Percentiles rank a stretch among this genome's conserved stretches.
phyloP scores from a whole-genome alignment of 176 grass and related monocot genomes.

The Aegilops tauschii region DNA sequence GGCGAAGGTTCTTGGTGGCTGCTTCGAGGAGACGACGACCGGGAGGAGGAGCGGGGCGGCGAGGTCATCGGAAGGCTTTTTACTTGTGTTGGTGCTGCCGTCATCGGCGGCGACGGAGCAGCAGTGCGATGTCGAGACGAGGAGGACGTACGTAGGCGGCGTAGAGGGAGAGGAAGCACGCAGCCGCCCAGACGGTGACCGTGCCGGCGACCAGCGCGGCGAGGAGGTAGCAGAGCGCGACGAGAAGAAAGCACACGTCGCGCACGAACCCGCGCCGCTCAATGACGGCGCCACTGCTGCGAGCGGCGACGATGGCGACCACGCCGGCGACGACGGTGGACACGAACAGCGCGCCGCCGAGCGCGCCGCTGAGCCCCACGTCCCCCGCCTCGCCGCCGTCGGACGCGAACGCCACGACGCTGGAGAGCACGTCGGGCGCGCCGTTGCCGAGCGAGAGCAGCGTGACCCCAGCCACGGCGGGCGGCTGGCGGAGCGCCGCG shows the following conservation, averaged over 20 bases:
- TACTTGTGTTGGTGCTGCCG: background rate
- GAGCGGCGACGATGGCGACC: slow-evolving; percentile 29
- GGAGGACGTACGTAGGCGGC: slow-evolving; percentile 66
- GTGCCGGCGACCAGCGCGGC: slow-evolving; percentile 46
- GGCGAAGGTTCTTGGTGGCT: background rate
- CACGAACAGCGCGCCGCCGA: slow-evolving; percentile 78
- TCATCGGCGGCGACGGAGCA: background rate
- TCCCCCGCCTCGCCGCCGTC: slow-evolving; percentile 15
- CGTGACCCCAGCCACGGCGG: slow-evolving; percentile 55
- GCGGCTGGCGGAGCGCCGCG: slow-evolving; percentile 49
- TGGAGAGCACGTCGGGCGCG: slow-evolving; percentile 84
- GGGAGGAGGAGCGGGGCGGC: slow-evolving; percentile 24
- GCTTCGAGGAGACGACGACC: background rate
- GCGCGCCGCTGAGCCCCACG: slow-evolving; percentile 65
- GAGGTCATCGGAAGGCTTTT: background rate
- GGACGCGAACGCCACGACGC: slow-evolving; percentile 62
- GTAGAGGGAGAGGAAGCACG: slow-evolving; percentile 73
- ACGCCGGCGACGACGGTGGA: slow-evolving; percentile 69
- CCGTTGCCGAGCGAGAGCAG: slow-evolving; percentile 43
- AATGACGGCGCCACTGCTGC: background rate
- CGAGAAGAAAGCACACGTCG: slow-evolving; percentile 61
- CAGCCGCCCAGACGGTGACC: slow-evolving; percentile 59
- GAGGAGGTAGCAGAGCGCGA: slow-evolving; percentile 59
- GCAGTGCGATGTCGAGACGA: slow-evolving; percentile 64
- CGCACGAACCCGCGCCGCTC: slow-evolving; percentile 59